phyloP scores from a whole-genome alignment of 2,329 filamentous ascomycete species.

The Bipolaris victoriae region DNA sequence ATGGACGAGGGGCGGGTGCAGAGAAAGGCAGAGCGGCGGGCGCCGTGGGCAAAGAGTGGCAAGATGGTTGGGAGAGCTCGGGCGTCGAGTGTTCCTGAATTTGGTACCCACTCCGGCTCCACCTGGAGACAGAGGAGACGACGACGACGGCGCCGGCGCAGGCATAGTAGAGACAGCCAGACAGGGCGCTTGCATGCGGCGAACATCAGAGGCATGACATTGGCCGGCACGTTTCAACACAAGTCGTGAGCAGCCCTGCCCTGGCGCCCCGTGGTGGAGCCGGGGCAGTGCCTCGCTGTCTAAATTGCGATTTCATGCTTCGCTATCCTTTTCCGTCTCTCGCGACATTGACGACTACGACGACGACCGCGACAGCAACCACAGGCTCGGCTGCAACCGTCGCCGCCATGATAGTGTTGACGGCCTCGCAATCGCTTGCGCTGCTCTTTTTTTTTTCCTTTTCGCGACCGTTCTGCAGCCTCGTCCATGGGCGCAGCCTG shows the following conservation, averaged over 20 bases:
- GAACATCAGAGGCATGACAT: conserved; percentile 28
- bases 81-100: conserved; percentile 14
- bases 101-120: conserved; percentile 12
- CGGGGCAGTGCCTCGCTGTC: conserved; percentile 4
- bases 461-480: background rate
- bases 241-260: no score
- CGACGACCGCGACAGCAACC: background rate
- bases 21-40: conserved; percentile 1
- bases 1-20: background rate
- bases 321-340: background rate
- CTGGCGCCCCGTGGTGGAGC: conserved; percentile 12
- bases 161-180: conserved; percentile 7
- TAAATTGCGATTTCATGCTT: conserved; percentile 14
- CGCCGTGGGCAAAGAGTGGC: conserved; percentile 14
- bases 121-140: conserved; percentile 23
- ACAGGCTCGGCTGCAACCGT: background rate
- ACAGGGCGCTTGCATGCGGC: conserved; percentile 32
- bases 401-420: background rate
- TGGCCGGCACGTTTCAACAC: conserved; percentile 30
- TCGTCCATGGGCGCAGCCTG: background rate
- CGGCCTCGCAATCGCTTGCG: background rate
- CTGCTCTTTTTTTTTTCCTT: background rate
- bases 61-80: conserved; percentile 9
- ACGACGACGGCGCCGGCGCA: conserved; percentile 22
- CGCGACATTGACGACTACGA: background rate